Conservation (phyloP, 1,139 yeast species). For the Pichia sp. region DNA sequence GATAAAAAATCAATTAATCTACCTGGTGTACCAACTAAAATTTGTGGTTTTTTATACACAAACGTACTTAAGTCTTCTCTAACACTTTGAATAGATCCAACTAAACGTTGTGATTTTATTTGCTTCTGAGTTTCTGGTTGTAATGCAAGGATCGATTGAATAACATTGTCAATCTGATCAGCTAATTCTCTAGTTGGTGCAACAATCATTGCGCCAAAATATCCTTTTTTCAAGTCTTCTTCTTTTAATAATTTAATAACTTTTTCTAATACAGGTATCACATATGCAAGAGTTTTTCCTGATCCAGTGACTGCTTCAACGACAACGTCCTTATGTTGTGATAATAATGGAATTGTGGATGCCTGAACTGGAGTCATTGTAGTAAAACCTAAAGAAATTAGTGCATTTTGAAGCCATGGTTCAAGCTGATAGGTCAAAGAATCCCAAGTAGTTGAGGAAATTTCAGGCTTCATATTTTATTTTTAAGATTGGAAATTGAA, state of each 20-base stretch:
- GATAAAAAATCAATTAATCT: conserved; percentile 70
- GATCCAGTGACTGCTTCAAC: conserved; percentile 97
- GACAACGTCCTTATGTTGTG: conserved; percentile 90
- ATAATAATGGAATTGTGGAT: conserved; percentile 79
- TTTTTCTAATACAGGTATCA: conserved; percentile 74
- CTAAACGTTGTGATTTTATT: conserved; percentile 63
- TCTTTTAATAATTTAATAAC: conserved; percentile 32
- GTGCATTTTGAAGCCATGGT: conserved; percentile 54
- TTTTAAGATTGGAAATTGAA: background rate
- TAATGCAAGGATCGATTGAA: conserved; percentile 51
- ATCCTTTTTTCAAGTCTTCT: conserved; percentile 43
- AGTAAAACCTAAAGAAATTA: conserved; percentile 65
- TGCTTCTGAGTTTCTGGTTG: conserved; percentile 41
- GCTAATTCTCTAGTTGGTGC: conserved; percentile 95
- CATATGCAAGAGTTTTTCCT: conserved; percentile 87
- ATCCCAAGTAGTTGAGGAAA: conserved; percentile 23
- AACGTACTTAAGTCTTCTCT: conserved; percentile 69
- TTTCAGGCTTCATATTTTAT: conserved; percentile 14
- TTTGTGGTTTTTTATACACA: conserved; percentile 51
- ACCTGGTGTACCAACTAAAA: conserved; percentile 91
- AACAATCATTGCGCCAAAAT: conserved; percentile 63
- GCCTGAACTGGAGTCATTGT: conserved; percentile 98
- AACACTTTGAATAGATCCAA: conserved; percentile 70
- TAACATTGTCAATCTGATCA: conserved; percentile 67
- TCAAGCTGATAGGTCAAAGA: conserved; percentile 27